Evolutionary conservation across 345 rosid genomes (phyloP), one percentile per base, ranked within the genome.

Genomic region (Nasturtium officinale): DNA sequence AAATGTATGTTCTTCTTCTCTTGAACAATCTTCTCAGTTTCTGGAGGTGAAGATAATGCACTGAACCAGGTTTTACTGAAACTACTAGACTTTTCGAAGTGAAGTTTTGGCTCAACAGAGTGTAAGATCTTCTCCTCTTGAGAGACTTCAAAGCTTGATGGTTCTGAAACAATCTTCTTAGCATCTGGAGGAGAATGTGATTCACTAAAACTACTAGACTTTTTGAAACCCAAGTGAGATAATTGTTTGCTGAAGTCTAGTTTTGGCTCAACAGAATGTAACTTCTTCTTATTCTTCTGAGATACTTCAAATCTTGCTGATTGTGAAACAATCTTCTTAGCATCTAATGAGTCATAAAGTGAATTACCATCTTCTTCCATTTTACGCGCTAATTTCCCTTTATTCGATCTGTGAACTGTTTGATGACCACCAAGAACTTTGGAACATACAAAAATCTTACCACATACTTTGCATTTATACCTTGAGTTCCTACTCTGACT

Each of bases 351-450:
- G 46, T 6, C 29, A 62, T 11, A 72, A 3, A 17, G 30, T 12
- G 51, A 72, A 9, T 12, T 15, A 52, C 33, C 46, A 54, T 5
- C 65, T 32, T 56, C 43, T 16, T 48, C 55, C 26, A 4, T 59
- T 57, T 29, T 67, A 67, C 2, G 20, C 5, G 6, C 66, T 57
- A 73, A 12, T 13, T 9, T 0, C 23, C n/a, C 45, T 28, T 6
- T 66, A 12, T 6, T 28, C 23, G 23, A 32, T 60, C 40, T 60
- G 55, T 67, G 69, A 29, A 75, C 47, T 12, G 1, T 51, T 23
- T 67, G 40, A 56, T 60, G 78, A 1, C 63, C 30, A 60, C 63
- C 74, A n/a, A 67, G 50, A 40, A 38, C 63, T 67, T 67, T 67
- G 51, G 1, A 60, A 67, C 62, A 29, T 6, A 15, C 62, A 67